Conservation (phyloP, 1,284 basidiomycete species). For the Ganoderma sp. region DNA sequence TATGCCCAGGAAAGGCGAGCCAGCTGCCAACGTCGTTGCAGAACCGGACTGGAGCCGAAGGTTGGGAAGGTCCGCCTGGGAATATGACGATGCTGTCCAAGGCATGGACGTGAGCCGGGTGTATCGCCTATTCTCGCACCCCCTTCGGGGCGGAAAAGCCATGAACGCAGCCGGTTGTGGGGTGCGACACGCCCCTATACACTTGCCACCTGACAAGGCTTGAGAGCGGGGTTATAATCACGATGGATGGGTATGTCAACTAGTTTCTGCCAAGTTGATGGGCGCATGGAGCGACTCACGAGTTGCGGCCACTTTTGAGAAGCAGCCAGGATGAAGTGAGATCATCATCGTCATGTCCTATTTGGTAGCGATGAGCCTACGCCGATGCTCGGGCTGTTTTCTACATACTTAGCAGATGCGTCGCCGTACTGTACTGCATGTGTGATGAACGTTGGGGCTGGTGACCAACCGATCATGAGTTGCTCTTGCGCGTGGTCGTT, state of each 20-base stretch:
- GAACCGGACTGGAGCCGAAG: background rate
- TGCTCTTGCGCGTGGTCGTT: background rate
- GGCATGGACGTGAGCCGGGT: background rate
- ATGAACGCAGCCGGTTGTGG: background rate
- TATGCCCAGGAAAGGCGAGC: background rate
- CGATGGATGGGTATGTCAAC: background rate
- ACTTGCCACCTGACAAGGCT: constrained; percentile 27
- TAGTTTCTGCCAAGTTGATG: constrained; percentile 2
- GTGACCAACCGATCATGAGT: background rate
- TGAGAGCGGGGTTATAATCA: background rate
- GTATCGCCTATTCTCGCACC: background rate
- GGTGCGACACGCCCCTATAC: constrained; percentile 11
- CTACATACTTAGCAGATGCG: background rate
- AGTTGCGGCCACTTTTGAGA: constrained; percentile 20
- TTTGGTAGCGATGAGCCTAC: background rate
- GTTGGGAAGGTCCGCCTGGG: constrained; percentile 4
- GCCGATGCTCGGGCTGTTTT: background rate
- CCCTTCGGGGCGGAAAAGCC: background rate
- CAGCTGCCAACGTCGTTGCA: background rate
- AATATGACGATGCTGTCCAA: constrained; percentile 1
- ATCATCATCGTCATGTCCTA: background rate
- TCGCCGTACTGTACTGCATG: background rate
- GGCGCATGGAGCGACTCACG: background rate
- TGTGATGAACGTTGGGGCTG: background rate
- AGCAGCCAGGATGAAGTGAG: background rate